Conservation (phyloP, 768 basidiomycete genomes). For the Pulveroboletus sp. region DNA sequence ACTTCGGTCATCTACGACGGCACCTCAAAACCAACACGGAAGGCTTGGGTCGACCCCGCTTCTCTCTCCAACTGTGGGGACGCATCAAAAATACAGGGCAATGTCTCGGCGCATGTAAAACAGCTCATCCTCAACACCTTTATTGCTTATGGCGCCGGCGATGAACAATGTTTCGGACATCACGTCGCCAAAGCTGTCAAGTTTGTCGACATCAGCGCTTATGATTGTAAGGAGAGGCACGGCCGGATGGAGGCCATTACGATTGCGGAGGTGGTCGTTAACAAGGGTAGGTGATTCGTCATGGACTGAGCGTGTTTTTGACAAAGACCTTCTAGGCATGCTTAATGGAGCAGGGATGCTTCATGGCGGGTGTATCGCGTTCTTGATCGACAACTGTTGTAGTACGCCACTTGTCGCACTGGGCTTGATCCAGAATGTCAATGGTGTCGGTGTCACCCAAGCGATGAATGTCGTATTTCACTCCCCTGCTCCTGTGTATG, state of each 20-base stretch:
- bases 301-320: background rate
- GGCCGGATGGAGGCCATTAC: slow-evolving; percentile 60
- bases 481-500: slow-evolving; percentile 62
- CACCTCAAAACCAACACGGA: slow-evolving; percentile 24
- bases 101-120: slow-evolving; percentile 60
- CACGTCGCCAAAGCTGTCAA: slow-evolving; percentile 57
- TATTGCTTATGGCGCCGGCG: slow-evolving; percentile 68
- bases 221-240: slow-evolving; percentile 44
- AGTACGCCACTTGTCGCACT: slow-evolving; percentile 67
- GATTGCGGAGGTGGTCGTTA: slow-evolving; percentile 59
- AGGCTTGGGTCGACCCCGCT: slow-evolving; percentile 65
- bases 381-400: slow-evolving; percentile 73
- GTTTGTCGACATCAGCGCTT: slow-evolving; percentile 58
- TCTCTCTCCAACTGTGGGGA: slow-evolving; percentile 59
- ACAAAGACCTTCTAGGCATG: slow-evolving; percentile 46
- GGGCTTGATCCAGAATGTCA: slow-evolving; percentile 55
- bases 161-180: slow-evolving; percentile 59
- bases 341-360: slow-evolving; percentile 75
- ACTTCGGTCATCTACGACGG: slow-evolving; percentile 27
- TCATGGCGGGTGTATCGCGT: slow-evolving; percentile 73
- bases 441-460: slow-evolving; percentile 76
- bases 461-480: slow-evolving; percentile 69
- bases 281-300: slow-evolving; percentile 46
- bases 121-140: slow-evolving; percentile 67
- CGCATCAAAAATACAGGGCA: slow-evolving; percentile 57